These are phyloP conservation scores for Cercospora brassicicola DNA, from an alignment of 2,329 filamentous ascomycete species.

Conservation along the genomic window DNA sequence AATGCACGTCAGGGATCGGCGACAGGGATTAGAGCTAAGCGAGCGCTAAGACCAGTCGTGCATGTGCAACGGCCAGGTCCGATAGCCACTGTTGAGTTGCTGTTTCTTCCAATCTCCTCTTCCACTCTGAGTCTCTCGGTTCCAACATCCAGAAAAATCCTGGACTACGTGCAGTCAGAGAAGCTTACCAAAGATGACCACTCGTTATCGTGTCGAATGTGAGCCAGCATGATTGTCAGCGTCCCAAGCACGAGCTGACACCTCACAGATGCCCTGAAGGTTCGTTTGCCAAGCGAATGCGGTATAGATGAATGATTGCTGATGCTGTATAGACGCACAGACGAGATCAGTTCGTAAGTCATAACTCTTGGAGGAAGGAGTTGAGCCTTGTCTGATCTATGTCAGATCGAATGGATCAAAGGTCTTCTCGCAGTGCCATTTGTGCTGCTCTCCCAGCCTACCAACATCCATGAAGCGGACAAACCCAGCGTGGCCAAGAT, in stretches of 20 bases:
- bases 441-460: constrained; percentile 92
- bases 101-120: not conserved
- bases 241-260: constrained; percentile 10
- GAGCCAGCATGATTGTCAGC: constrained; percentile 10
- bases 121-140: not conserved
- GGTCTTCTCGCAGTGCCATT: constrained; percentile 86
- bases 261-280: constrained; percentile 63
- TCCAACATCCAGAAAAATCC: no score
- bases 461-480: constrained; percentile 73
- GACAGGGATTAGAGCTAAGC: not conserved
- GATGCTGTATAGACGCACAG: constrained; percentile 71
- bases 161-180: no score
- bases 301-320: not conserved
- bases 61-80: constrained; percentile 12
- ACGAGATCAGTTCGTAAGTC: constrained; percentile 79
- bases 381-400: constrained; percentile 13
- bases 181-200: constrained; percentile 36
- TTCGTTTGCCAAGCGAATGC: constrained; percentile 37
- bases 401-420: constrained; percentile 73
- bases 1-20: not conserved
- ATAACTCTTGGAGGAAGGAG: not conserved
- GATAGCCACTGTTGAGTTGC: not conserved
- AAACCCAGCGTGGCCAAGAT: constrained; percentile 62
- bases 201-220: constrained; percentile 44
- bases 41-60: not conserved